Conservation (phyloP, 108 stramenopile genomes). For the Pseudonitzschia multistriata region DNA sequence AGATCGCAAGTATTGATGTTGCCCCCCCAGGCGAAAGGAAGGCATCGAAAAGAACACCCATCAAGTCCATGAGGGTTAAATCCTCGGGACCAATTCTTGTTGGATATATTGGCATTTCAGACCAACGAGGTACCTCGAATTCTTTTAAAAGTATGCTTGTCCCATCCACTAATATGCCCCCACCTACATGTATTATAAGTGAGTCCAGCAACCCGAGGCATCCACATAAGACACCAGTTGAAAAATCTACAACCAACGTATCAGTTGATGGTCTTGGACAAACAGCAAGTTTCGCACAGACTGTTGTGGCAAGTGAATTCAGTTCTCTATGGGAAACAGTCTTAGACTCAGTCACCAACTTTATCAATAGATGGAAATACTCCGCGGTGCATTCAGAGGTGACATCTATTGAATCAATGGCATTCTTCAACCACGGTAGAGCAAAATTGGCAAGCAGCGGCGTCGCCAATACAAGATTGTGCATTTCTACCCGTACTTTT, state of each 20-base stretch:
- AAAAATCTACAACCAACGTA: constrained; percentile 46
- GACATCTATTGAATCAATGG: constrained; percentile 58
- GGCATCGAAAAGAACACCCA: constrained; percentile 88
- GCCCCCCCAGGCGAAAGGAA: constrained; percentile 67
- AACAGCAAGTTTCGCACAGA: constrained; percentile 76
- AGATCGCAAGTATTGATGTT: constrained; percentile 63
- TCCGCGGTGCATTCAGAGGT: constrained; percentile 67
- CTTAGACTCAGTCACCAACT: constrained; percentile 44
- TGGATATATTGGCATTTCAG: constrained; percentile 22
- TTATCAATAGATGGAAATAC: constrained; percentile 75
- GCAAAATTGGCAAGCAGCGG: constrained; percentile 61
- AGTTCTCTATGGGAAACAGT: constrained; percentile 41
- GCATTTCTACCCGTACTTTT: constrained; percentile 65
- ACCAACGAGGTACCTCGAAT: constrained; percentile 56
- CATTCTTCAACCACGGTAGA: constrained; percentile 77
- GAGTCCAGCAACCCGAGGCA: constrained; percentile 75
- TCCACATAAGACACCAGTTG: constrained; percentile 81
- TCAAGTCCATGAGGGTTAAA: constrained; percentile 61
- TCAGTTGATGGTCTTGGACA: constrained; percentile 64
- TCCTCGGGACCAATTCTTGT: constrained; percentile 31
- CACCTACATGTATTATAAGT: constrained; percentile 62
- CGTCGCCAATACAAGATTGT: constrained; percentile 66
- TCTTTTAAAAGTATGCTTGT: constrained; percentile 47
- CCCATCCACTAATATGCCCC: constrained; percentile 46
- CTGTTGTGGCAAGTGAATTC: constrained; percentile 58